Evolutionary conservation across 768 basidiomycete species (phyloP).

Genomic region (Pulveroboletus ravenelii): DNA sequence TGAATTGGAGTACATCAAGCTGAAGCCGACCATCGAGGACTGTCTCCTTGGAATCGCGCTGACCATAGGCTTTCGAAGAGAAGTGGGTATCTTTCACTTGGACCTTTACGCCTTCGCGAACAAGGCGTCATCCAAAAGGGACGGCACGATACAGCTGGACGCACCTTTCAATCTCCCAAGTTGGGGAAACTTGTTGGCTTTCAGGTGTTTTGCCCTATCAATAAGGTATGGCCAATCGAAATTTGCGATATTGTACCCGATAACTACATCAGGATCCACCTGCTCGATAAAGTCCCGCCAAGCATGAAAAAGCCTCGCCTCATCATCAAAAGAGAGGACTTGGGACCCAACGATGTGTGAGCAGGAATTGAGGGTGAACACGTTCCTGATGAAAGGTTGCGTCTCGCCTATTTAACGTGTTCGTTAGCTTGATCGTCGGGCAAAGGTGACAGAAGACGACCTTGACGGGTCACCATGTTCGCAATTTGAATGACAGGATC

Average conservation of each 20-base stretch:
- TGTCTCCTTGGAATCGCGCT: conserved; percentile 94
- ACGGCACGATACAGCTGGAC: conserved; percentile 5
- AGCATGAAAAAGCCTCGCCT: conserved; percentile 64
- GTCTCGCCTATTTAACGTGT: conserved; percentile 62
- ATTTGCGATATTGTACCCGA: conserved; percentile 90
- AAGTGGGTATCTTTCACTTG: conserved; percentile 93
- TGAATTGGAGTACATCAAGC: conserved; percentile 92
- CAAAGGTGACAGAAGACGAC: conserved; percentile 35
- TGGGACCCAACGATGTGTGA: conserved; percentile 97
- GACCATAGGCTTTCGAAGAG: conserved; percentile 95
- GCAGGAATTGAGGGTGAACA: conserved; percentile 94
- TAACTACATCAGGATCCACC: conserved; percentile 93
- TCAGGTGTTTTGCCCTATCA: conserved; percentile 84
- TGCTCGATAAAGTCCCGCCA: conserved; percentile 89
- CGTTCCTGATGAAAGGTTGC: conserved; percentile 92
- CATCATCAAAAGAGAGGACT: conserved; percentile 78
- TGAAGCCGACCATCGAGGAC: conserved; percentile 88
- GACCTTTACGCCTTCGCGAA: conserved; percentile 57
- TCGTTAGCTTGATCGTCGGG: conserved; percentile 2
- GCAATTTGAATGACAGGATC: conserved; percentile 99
- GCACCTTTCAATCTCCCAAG: conserved; percentile 75
- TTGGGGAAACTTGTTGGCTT: conserved; percentile 60
- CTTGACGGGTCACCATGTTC: conserved; percentile 98
- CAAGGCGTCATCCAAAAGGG: conserved; percentile 4
- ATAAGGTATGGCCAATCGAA: conserved; percentile 98